Conservation (phyloP, 345 rosid genomes). For the Viola odorata region DNA sequence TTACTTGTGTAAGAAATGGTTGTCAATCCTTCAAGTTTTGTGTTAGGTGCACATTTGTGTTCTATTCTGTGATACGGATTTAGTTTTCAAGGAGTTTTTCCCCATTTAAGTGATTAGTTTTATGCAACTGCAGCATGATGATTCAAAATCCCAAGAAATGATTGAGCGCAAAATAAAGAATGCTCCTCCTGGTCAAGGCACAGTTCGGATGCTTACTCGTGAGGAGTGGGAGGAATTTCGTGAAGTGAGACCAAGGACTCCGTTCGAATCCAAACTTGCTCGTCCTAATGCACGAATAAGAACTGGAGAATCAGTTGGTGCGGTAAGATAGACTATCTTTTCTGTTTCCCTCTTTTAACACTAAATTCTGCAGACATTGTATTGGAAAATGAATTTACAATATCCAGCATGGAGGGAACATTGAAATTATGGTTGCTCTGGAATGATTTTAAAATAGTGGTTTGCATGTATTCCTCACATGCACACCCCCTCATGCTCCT, state of each 20-base stretch:
- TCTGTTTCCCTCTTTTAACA: not conserved
- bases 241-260: slow-evolving; percentile 92
- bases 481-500: no score
- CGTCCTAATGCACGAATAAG: slow-evolving; percentile 81
- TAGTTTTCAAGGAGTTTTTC: no score
- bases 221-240: slow-evolving; percentile 87
- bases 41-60: no score
- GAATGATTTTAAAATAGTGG: no score
- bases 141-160: slow-evolving; percentile 74
- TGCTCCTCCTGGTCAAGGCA: slow-evolving; percentile 83
- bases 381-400: not conserved
- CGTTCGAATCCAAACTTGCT: slow-evolving; percentile 91
- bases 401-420: no score
- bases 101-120: not conserved
- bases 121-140: slow-evolving; percentile 50
- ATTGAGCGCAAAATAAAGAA: slow-evolving; percentile 77
- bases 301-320: slow-evolving; percentile 59
- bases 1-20: not conserved
- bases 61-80: no score
- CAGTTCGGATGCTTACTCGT: slow-evolving; percentile 64
- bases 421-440: no score
- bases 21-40: no score
- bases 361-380: not conserved
- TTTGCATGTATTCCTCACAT: no score
- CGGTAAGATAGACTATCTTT: slow-evolving; percentile 35